Evolutionary conservation across 139 green algal species (phyloP).

Genomic region (Chlamydomonas asymmetrica): DNA sequence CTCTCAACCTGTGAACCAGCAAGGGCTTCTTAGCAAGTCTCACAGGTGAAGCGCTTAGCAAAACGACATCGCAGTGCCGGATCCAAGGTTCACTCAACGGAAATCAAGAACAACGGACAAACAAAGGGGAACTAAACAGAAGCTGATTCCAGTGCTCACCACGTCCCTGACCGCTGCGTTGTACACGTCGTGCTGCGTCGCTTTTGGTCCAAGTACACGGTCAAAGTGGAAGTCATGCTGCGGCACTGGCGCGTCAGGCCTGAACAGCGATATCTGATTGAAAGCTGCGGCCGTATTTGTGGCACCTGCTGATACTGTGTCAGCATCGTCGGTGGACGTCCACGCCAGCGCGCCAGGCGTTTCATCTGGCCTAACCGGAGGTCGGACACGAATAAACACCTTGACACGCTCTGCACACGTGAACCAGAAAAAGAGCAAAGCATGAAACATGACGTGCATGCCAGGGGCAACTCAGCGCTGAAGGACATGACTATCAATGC

Average conservation of each 20-base stretch:
- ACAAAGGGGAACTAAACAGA: background rate
- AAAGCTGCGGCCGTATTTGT: background rate
- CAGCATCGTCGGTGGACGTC: conserved; percentile 14
- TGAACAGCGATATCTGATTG: background rate
- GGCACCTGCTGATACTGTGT: background rate
- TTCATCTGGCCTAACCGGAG: conserved; percentile 13
- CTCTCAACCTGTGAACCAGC: conserved; percentile 62
- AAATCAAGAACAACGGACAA: background rate
- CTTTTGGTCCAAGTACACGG: conserved; percentile 50
- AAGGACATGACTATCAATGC: no score
- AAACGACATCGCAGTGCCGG: no score
- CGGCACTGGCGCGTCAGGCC: conserved; percentile 22
- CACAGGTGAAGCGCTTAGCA: no score
- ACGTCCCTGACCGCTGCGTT: conserved; percentile 53
- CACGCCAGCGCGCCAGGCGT: conserved; percentile 19
- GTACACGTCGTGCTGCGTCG: conserved; percentile 77
- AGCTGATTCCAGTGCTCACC: background rate
- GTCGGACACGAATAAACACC: conserved; percentile 15
- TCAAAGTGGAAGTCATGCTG: conserved; percentile 23
- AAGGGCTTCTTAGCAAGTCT: no score
- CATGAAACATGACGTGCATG: no score
- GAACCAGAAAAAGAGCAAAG: no score
- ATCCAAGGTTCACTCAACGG: no score
- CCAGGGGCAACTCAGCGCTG: no score
- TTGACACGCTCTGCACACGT: conserved; percentile 32